Base-by-base conservation (phyloP, 164 flowering plant species). In the Aristolochia contorta region DNA sequence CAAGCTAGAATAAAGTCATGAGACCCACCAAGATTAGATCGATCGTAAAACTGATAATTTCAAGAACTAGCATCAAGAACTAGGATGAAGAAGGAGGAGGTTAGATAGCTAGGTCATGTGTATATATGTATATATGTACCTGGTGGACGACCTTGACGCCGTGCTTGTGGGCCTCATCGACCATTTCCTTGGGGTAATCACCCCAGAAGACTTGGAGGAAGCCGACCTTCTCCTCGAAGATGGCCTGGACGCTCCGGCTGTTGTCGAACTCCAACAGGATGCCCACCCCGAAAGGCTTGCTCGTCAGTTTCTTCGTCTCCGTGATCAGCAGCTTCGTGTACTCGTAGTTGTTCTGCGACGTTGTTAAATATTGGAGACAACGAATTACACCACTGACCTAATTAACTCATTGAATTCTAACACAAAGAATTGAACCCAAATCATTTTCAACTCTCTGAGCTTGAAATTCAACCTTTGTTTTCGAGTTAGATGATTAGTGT, bases 111-210 rank as follows among this genome's bases (percentile, higher is more conserved):
- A n/a, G n/a, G n/a, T n/a, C n/a, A n/a, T n/a, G 45, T 15, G 33
- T 16, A 16, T 6, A 12, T 16, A 3, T 6, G 25, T 4, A 16
- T 12, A n/a, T 37, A 19, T n/a, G 10, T 37, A 27, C 73, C 69
- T 73, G 76, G 33, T 73, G 73, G 30, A 73, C 55, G 30, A 66
- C 66, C 41, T 73, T 73, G 63, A 69, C 47, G 25, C 76, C 76
- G 45, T 66, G 70, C 49, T 73, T 69, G 61, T 73, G 76, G 6
- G 73, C 76, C 32, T 73, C 70, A 57, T 73, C 76, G n/a, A 72
- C 76, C 76, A 69, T 69, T 24, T 69, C 76, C 60, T 69, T 69
- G 30, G 68, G 66, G 57, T 57, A 73, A 27, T 73, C 69, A 16
- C 76, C 76, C 73, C 73, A 73, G 33, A 58, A 73, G 30, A 72